Evolutionary conservation across 2,329 filamentous ascomycete genomes (phyloP).

Genomic region (Davidsoniella neocaledoniae): DNA sequence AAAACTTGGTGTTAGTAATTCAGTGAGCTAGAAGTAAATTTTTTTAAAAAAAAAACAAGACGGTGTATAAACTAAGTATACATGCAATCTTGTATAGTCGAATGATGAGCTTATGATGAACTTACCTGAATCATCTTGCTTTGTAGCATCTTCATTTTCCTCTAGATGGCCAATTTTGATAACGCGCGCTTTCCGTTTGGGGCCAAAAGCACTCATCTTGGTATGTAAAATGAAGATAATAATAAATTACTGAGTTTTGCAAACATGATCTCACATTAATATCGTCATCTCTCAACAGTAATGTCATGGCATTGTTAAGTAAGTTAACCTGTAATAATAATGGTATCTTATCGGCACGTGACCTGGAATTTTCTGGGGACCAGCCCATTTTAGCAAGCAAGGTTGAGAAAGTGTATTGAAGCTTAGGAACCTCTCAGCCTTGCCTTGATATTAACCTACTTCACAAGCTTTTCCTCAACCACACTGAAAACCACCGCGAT

Average conservation of each 20-base stretch:
- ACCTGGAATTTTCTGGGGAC: slow-evolving; percentile 17
- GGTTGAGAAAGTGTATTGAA: background rate
- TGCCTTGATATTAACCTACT: background rate
- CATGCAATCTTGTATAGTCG: background rate
- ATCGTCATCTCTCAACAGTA: too few relatives aligned
- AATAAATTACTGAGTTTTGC: too few relatives aligned
- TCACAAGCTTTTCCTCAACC: background rate
- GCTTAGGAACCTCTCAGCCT: slow-evolving; percentile 4
- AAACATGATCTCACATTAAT: too few relatives aligned
- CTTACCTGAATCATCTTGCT: slow-evolving; percentile 6
- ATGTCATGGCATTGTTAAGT: too few relatives aligned
- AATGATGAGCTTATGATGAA: background rate
- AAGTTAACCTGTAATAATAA: background rate
- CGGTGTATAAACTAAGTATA: background rate
- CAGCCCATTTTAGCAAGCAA: background rate
- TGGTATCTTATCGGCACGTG: slow-evolving; percentile 35
- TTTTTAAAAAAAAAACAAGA: background rate
- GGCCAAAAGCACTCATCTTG: slow-evolving; percentile 37
- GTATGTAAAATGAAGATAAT: background rate
- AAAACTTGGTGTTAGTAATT: slow-evolving; percentile 3
- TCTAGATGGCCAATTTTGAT: slow-evolving; percentile 56
- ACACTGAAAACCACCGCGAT: background rate
- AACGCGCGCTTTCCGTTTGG: slow-evolving; percentile 56
- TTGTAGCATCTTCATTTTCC: slow-evolving; percentile 3
- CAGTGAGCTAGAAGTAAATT: background rate